Evolutionary conservation across 139 green algal genomes (phyloP).

Genomic region (Volvox africanus): DNA sequence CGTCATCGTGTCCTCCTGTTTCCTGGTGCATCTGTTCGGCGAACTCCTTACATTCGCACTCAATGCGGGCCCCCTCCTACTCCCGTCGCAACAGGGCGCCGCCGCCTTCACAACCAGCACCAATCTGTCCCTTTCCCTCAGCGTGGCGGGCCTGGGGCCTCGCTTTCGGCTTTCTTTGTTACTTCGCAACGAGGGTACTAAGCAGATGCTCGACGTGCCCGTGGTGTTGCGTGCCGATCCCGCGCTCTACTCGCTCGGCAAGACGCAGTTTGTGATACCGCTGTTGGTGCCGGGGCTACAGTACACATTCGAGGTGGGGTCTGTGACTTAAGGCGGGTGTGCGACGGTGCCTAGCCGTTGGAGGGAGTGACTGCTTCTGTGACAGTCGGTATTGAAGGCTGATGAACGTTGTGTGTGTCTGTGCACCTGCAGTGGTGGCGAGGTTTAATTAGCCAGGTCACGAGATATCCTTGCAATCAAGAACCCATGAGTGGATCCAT

Average conservation of each 20-base stretch:
- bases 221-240: constrained; percentile 57
- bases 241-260: constrained; percentile 58
- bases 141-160: constrained; percentile 72
- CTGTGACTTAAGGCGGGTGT: no score
- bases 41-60: background rate
- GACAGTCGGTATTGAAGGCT: no score
- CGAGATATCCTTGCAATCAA: no score
- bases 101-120: constrained; percentile 63
- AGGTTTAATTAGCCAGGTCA: no score
- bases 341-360: no score
- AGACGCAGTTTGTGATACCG: constrained; percentile 57
- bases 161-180: constrained; percentile 74
- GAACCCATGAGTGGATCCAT: no score
- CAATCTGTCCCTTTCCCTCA: constrained; percentile 63
- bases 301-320: constrained; percentile 66
- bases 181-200: constrained; percentile 70
- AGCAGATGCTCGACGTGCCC: constrained; percentile 61
- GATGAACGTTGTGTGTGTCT: no score
- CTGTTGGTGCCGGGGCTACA: constrained; percentile 68
- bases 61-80: background rate
- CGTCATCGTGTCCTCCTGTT: background rate
- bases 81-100: constrained; percentile 48
- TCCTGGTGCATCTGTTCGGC: background rate
- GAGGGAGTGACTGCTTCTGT: no score
- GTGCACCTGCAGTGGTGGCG: no score